Base-by-base conservation (phyloP, 768 basidiomycete species). In the Pulveroboletus sp. region DNA sequence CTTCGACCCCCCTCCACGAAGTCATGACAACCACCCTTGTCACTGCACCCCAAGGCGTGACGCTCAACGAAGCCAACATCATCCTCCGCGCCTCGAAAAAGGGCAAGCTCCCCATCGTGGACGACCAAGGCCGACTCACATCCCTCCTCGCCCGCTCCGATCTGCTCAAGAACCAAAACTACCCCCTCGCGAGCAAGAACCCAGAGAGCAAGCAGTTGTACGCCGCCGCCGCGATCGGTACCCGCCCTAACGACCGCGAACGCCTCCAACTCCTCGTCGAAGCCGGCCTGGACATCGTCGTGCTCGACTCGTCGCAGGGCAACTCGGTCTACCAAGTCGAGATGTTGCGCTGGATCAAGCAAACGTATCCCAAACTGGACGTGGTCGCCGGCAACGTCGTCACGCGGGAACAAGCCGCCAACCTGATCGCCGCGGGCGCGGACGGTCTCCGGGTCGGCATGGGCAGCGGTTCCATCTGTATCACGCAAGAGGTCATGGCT, bases 401-500 rank as follows among this genome's bases (percentile, higher is more conserved):
- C 55, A 97, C 94, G 5, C 86, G 96, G 49, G 94, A 96, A 64
- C 96, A 98, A 65, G 95, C 96, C 1, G 96, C 96, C 14, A 82
- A 76, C 20, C 82, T 99, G 51, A 97, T 99, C 58, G 84, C 79
- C 9, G 94, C 93, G 3, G 96, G 96, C 36, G 96, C 94, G 4
- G 96, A 99, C 60, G 95, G 78, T n/a, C 78, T 98, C 11, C 86
- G 93, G 20, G 78, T 99, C 31, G 96, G 96, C 35, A 99, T 99
- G 96, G 96, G 96, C 31, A 90, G 87, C 8, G 96, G 96, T 9
- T 95, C 92, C 6, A 99, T 99, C 64, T 99, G 96, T 68, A 99
- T 99, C 72, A 99, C 96, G 6, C 96, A 99, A 71, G 96, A 98
- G 65, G 88, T 99, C 61, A 98, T 97, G 90, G 96, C 96, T 10